A percentile compares a stretch with the other conserved stretches of the same genome.
Conservation (phyloP, 192 early-diverging fungal genomes). For the Gaertneriomyces sp. region DNA sequence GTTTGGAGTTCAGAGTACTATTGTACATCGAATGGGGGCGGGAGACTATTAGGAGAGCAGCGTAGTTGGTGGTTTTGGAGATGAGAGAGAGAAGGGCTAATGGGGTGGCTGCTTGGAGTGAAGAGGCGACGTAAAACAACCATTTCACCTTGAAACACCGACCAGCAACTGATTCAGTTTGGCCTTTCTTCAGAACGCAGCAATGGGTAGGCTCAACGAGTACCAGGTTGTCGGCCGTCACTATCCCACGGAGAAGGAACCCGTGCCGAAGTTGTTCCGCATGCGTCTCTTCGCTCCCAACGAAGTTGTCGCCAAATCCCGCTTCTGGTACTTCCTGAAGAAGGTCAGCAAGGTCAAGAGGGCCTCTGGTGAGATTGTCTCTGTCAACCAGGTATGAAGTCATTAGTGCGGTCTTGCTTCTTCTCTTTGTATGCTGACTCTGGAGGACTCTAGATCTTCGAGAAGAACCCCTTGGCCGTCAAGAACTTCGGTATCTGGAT, state of each 20-base stretch:
- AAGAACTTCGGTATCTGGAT: slow-evolving; percentile 99
- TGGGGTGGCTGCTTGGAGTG: no score
- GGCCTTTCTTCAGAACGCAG: neutral
- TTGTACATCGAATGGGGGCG: no score
- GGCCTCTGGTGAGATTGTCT: slow-evolving; percentile 95
- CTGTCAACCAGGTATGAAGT: slow-evolving; percentile 82
- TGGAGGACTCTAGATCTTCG: slow-evolving; percentile 67
- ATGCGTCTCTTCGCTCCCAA: slow-evolving; percentile 99
- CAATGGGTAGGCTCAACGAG: slow-evolving; percentile 49
- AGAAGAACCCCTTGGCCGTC: slow-evolving; percentile 84
- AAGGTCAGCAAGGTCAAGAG: slow-evolving; percentile 99
- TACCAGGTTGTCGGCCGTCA: slow-evolving; percentile 93
- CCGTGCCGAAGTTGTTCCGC: slow-evolving; percentile 92
- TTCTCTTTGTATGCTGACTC: neutral
- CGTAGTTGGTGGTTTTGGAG: neutral
- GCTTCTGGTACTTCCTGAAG: slow-evolving; percentile 99
- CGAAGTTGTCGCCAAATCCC: slow-evolving; percentile 96
- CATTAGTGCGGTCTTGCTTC: neutral
- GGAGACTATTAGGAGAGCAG: no score
- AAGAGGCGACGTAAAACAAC: no score
- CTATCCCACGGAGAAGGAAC: slow-evolving; percentile 86
- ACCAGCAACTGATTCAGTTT: neutral
- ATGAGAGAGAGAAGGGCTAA: no score
- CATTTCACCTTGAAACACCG: neutral
- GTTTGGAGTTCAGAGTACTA: no score